Evolutionary conservation across 2,329 filamentous ascomycete genomes (phyloP).

Genomic region (Colletotrichum tofieldiae): DNA sequence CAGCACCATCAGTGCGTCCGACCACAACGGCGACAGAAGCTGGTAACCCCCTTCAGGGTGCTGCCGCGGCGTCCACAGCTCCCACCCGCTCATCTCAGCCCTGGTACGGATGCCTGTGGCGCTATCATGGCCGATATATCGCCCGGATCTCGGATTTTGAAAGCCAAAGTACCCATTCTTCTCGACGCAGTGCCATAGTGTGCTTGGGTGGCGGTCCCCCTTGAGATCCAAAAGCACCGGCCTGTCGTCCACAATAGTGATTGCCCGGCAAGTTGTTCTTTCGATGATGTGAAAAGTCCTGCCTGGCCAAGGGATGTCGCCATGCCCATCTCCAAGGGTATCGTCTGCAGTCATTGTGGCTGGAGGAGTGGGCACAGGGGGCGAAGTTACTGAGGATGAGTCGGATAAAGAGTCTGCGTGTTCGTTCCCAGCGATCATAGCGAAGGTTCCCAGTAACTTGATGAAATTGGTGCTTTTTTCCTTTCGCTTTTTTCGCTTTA

Average conservation of each 20-base stretch:
- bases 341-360: not conserved
- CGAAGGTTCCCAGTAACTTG: not conserved
- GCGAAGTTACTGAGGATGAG: not conserved
- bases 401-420: not conserved
- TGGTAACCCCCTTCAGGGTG: slow-evolving; percentile 23
- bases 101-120: not conserved
- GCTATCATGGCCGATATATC: slow-evolving; percentile 53
- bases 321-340: not conserved
- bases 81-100: not conserved
- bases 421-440: not conserved
- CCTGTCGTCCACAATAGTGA: slow-evolving; percentile 30
- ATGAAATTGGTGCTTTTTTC: not conserved
- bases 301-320: slow-evolving; percentile 43
- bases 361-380: not conserved
- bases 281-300: slow-evolving; percentile 43
- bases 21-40: slow-evolving; percentile 4
- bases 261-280: slow-evolving; percentile 22
- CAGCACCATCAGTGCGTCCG: not conserved
- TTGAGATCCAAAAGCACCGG: slow-evolving; percentile 21
- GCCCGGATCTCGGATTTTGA: slow-evolving; percentile 52
- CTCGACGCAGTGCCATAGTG: slow-evolving; percentile 55
- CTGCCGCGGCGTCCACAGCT: slow-evolving; percentile 16
- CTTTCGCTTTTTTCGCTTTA: not conserved
- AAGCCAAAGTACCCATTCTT: slow-evolving; percentile 57
- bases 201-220: not conserved